Evolutionary conservation across 1,284 basidiomycete genomes (phyloP).

Genomic region (Malassezia pachydermatis): DNA sequence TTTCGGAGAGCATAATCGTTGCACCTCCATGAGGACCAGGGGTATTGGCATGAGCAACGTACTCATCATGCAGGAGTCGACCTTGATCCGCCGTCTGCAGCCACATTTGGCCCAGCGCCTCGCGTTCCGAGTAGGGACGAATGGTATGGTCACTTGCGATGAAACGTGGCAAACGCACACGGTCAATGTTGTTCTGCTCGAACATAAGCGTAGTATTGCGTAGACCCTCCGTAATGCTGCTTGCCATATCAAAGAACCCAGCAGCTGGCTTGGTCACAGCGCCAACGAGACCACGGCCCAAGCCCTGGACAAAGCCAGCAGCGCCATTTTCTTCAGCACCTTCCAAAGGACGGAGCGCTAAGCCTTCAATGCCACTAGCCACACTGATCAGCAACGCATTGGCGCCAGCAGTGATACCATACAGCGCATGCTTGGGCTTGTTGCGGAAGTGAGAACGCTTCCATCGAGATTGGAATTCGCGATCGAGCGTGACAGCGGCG

Average conservation of each 20-base stretch:
- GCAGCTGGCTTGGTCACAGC: slow-evolving; percentile 92
- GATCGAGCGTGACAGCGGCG: slow-evolving; percentile 90
- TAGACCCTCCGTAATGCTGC: slow-evolving; percentile 84
- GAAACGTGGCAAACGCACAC: slow-evolving; percentile 76
- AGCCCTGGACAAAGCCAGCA: slow-evolving; percentile 90
- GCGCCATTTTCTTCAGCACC: slow-evolving; percentile 91
- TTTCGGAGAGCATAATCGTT: slow-evolving; percentile 41
- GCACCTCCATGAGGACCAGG: slow-evolving; percentile 52
- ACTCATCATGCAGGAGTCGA: slow-evolving; percentile 68
- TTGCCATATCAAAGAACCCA: slow-evolving; percentile 88
- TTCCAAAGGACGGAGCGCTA: slow-evolving; percentile 91
- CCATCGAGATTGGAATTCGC: slow-evolving; percentile 82
- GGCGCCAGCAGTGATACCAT: slow-evolving; percentile 80
- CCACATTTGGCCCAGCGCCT: slow-evolving; percentile 93
- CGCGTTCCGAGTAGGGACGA: slow-evolving; percentile 63
- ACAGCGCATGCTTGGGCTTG: slow-evolving; percentile 91
- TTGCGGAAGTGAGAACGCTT: slow-evolving; percentile 82
- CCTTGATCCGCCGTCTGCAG: slow-evolving; percentile 82
- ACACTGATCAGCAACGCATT: slow-evolving; percentile 88
- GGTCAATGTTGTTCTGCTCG: slow-evolving; percentile 80
- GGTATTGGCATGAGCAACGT: slow-evolving; percentile 65
- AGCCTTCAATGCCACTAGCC: slow-evolving; percentile 88
- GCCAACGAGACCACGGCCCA: slow-evolving; percentile 90
- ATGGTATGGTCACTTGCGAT: slow-evolving; percentile 54
- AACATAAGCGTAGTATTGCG: slow-evolving; percentile 98